These are phyloP conservation scores for Hortiboletus flavorubellus DNA, from an alignment of 768 basidiomycete genomes.

Conservation along the genomic window DNA sequence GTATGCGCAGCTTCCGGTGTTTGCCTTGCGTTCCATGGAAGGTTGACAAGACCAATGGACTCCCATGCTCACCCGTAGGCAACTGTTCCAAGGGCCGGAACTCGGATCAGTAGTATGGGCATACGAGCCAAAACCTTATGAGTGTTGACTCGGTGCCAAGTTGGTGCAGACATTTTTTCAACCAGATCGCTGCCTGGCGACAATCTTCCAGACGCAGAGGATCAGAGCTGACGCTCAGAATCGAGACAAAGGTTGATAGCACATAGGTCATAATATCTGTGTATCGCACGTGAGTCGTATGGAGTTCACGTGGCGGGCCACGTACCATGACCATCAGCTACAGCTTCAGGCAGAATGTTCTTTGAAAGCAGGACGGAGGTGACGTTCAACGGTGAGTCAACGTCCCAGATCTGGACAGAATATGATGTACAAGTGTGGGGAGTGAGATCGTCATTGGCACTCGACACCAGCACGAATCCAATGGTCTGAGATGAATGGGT, in stretches of 20 bases:
- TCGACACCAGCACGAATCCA: slow-evolving; percentile 55
- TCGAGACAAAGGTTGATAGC: slow-evolving; percentile 80
- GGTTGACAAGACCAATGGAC: slow-evolving; percentile 86
- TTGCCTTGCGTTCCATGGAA: slow-evolving; percentile 70
- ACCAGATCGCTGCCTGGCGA: slow-evolving; percentile 89
- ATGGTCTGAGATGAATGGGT: slow-evolving; percentile 33
- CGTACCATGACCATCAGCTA: slow-evolving; percentile 24
- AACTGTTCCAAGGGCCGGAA: slow-evolving; percentile 43
- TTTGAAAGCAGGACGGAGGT: background rate
- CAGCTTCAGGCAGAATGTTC: slow-evolving; percentile 2
- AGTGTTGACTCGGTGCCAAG: slow-evolving; percentile 82
- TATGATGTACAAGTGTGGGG: background rate
- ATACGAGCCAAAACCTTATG: slow-evolving; percentile 37
- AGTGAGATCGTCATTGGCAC: slow-evolving; percentile 61
- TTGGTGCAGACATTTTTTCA: slow-evolving; percentile 83
- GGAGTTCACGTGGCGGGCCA: background rate
- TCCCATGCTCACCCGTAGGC: slow-evolving; percentile 69
- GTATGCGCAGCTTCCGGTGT: slow-evolving; percentile 61
- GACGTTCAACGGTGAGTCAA: slow-evolving; percentile 28
- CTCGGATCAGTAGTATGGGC: background rate
- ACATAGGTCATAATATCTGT: slow-evolving; percentile 75
- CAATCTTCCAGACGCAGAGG: slow-evolving; percentile 77
- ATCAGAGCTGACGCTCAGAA: slow-evolving; percentile 78
- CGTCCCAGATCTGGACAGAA: slow-evolving; percentile 50
- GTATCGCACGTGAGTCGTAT: slow-evolving; percentile 1